Evolutionary conservation across 441 rosid genomes (phyloP), one percentile per base, ranked within the genome.

Genomic region (Pelargonium myrrhifolium): DNA sequence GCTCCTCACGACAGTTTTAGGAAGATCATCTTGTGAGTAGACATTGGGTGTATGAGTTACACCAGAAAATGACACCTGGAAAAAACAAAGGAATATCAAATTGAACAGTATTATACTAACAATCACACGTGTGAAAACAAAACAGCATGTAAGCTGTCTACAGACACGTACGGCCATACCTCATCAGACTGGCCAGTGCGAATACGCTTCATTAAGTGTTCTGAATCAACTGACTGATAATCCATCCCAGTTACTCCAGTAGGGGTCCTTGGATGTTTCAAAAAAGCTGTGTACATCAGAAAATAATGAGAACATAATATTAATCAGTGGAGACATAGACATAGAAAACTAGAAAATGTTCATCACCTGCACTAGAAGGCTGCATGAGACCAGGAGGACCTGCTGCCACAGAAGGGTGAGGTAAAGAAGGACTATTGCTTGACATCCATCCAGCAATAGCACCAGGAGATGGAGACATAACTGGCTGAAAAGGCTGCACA

Each of bases 371-470:
- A 76, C 76, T 87, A 74, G 81, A 87, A 43, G 88, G 79, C 6
- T 75, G 79, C 65, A 83, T 21, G 72, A 87, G 77, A 68, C 89
- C 87, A 17, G 86, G 71, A 40, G 90, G 88, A 55, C 88, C 93
- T n/a, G 79, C 88, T 72, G 90, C 84, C 71, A 82, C 90, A 26
- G 86, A 80, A 1, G 88, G 85, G 68, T 89, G 87, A 66, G 89
- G 84, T 37, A 83, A 82, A 55, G 92, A 66, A 70, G 89, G 65
- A 67, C 89, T 76, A 78, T 79, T 87, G 24, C 18, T 51, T 15
- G 96, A 89, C 96, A 87, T 87, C 96, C 93, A 87, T 49, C 96
- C 96, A 53, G 90, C 84, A 68, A 87, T 51, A 51, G 58, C 58
- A 3, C 58, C 58, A 15, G 58, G 85, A 70, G 96, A 73, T 66